Conservation (phyloP, 192 early-diverging fungal species). For the Dissophora ornata region DNA sequence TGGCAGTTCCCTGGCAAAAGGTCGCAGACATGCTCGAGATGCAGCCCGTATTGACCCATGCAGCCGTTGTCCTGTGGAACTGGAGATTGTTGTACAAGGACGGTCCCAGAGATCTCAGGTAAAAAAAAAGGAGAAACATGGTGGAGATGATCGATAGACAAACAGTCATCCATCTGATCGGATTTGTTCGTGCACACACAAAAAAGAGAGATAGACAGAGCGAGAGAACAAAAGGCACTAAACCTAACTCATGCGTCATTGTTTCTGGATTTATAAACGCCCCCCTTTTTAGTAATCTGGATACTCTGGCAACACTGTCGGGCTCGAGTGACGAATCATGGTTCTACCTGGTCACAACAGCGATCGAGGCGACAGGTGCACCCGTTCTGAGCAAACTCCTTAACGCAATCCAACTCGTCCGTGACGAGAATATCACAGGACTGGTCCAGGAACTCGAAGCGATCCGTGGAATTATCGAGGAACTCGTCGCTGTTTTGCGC, state of each 20-base stretch:
- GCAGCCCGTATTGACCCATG: slow-evolving; percentile 90
- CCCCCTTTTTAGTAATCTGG: slow-evolving; percentile 78
- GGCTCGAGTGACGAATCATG: slow-evolving; percentile 94
- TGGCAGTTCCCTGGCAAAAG: slow-evolving; percentile 88
- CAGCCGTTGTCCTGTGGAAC: slow-evolving; percentile 92
- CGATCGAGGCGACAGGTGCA: slow-evolving; percentile 86
- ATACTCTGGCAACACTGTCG: slow-evolving; percentile 85
- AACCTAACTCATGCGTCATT: too few species aligned
- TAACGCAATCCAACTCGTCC: slow-evolving; percentile 67
- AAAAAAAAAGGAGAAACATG: too few species aligned
- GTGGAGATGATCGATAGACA: too few species aligned
- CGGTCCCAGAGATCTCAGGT: slow-evolving; percentile 80
- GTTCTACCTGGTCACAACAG: slow-evolving; percentile 95
- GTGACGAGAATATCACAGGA: slow-evolving; percentile 62
- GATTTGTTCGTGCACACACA: not conserved
- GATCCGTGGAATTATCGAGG: slow-evolving; percentile 65
- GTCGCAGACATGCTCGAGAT: slow-evolving; percentile 79
- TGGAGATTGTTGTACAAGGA: slow-evolving; percentile 87
- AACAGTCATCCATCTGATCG: not conserved
- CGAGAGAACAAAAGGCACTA: too few species aligned
- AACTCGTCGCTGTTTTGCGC: slow-evolving; percentile 66
- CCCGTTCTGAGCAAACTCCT: slow-evolving; percentile 76
- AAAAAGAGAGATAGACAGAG: too few species aligned
- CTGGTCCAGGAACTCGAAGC: slow-evolving; percentile 63
- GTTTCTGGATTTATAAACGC: too few species aligned